A percentile compares a stretch with the other conserved stretches of the same genome.
Conservation (phyloP, 1,139 yeast genomes). For the Kurtzmaniella quercitrusa region DNA sequence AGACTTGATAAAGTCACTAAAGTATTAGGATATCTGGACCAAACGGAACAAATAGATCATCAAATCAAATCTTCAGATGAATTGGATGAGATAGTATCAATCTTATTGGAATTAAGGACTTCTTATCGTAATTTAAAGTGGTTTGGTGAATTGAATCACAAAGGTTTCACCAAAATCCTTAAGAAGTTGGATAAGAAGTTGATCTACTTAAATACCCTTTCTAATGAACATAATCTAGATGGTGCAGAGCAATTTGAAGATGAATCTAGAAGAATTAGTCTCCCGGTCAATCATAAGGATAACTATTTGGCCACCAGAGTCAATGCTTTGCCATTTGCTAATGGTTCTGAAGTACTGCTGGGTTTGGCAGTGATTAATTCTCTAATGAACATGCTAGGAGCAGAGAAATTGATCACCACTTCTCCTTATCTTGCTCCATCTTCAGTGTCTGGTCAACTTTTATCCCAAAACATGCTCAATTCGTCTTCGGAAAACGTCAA, state of each 20-base stretch:
- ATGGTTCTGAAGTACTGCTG: conserved; percentile 54
- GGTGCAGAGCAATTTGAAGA: conserved; percentile 8
- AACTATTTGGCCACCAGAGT: conserved; percentile 68
- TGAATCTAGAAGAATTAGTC: conserved; percentile 9
- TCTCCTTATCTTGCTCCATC: background rate
- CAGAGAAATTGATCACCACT: conserved; percentile 4
- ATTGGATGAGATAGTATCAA: conserved; percentile 70
- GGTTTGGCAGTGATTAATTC: conserved; percentile 54
- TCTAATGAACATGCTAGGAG: conserved; percentile 41
- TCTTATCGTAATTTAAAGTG: conserved; percentile 80
- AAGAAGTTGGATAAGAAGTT: conserved; percentile 88
- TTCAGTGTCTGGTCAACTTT: background rate
- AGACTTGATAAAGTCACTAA: conserved; percentile 50
- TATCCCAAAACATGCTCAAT: background rate
- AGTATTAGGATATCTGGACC: conserved; percentile 25
- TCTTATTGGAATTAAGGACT: conserved; percentile 73
- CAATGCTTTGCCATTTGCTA: conserved; percentile 73
- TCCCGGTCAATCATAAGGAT: conserved; percentile 63
- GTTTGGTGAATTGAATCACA: conserved; percentile 90
- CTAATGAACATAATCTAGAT: conserved; percentile 13
- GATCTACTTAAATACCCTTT: conserved; percentile 17
- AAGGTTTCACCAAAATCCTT: conserved; percentile 84
- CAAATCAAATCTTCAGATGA: conserved; percentile 53
- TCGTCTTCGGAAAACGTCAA: conserved; percentile 1
- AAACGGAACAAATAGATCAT: conserved; percentile 21